Percentiles rank a stretch among this genome's conserved stretches.
These are phyloP conservation scores for Ganoderma lingzhi DNA, from an alignment of 1,284 basidiomycete genomes.

Conservation along the genomic window DNA sequence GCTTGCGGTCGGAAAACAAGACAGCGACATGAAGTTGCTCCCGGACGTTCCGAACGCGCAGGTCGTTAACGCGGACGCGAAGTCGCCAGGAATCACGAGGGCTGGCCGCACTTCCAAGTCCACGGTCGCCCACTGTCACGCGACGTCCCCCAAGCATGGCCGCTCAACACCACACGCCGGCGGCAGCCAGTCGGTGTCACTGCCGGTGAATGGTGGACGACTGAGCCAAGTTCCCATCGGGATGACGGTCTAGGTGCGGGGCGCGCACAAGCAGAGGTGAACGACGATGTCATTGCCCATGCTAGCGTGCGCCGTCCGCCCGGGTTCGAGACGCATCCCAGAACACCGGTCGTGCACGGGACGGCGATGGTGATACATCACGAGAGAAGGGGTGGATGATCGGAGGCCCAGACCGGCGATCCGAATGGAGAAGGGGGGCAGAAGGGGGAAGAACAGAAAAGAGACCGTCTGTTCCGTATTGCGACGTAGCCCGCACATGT, in stretches of 20 bases:
- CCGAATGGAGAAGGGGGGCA: conserved; percentile 3
- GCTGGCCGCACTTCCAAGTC: neutral
- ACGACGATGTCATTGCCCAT: neutral
- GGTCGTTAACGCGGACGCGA: neutral
- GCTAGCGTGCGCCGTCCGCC: neutral
- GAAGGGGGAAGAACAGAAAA: neutral
- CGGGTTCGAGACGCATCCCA: neutral
- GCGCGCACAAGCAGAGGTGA: neutral
- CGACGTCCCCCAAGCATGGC: conserved; percentile 1
- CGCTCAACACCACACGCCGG: neutral
- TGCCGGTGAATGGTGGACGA: conserved; percentile 9
- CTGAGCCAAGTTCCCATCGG: neutral
- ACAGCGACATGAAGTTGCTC: neutral
- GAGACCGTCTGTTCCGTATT: neutral
- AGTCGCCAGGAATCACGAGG: neutral
- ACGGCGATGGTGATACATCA: conserved; percentile 18
- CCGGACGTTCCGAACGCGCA: neutral
- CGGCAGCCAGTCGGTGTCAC: conserved; percentile 6
- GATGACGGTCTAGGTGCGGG: neutral
- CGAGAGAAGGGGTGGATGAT: neutral
- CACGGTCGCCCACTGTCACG: neutral
- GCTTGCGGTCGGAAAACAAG: neutral
- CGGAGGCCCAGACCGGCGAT: conserved; percentile 4
- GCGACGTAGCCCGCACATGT: neutral
- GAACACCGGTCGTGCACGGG: neutral